phyloP scores from a whole-genome alignment of 352 stramenopile species.

The Blastocystis sp. region DNA sequence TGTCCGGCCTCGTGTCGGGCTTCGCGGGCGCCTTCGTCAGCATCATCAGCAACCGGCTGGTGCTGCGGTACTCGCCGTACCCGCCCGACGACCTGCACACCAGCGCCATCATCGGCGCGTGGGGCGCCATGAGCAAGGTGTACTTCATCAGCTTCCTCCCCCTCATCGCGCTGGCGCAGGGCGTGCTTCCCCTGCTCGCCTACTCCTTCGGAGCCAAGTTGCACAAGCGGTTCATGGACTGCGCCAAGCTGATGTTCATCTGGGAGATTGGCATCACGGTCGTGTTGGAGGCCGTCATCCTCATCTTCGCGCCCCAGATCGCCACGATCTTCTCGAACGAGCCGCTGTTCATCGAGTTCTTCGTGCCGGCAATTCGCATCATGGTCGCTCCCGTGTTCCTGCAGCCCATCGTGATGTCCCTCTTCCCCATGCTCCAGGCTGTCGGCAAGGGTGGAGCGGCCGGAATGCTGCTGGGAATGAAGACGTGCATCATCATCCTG shows the following conservation, averaged over 20 bases:
- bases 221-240: conserved; percentile 54
- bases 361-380: conserved; percentile 30
- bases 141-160: conserved; percentile 65
- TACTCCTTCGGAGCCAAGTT: conserved; percentile 56
- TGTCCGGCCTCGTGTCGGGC: conserved; percentile 39
- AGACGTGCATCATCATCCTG: conserved; percentile 50
- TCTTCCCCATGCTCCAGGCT: conserved; percentile 64
- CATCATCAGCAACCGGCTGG: conserved; percentile 54
- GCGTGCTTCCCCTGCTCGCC: conserved; percentile 53
- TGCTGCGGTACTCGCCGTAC: conserved; percentile 55
- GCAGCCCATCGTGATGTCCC: conserved; percentile 43
- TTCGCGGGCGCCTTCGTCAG: conserved; percentile 54
- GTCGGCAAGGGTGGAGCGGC: conserved; percentile 47
- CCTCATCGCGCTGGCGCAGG: conserved; percentile 54
- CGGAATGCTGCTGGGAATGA: conserved; percentile 58
- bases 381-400: conserved; percentile 51
- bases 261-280: conserved; percentile 56
- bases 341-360: conserved; percentile 42
- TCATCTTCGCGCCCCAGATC: conserved; percentile 18
- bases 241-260: conserved; percentile 37
- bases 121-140: conserved; percentile 61
- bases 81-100: conserved; percentile 33
- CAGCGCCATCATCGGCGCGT: conserved; percentile 38
- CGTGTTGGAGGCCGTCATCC: conserved; percentile 30
- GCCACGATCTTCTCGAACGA: conserved; percentile 38